A percentile compares a stretch with the other conserved stretches of the same genome.
Conservation (phyloP, 306 rosid species). For the Psophocarpus tetragonolobus region DNA sequence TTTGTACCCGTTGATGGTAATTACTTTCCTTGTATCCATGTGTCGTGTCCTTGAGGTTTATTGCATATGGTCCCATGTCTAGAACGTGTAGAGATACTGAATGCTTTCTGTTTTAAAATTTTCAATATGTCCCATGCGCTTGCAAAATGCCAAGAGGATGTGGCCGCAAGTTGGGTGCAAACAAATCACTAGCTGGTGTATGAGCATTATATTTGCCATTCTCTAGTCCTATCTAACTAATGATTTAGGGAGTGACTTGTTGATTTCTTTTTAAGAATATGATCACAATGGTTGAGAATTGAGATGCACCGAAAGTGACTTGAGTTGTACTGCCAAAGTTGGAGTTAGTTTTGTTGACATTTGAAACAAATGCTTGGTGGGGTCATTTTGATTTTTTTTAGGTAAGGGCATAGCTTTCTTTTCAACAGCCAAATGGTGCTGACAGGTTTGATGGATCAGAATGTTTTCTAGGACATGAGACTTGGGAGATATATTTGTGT, state of each 20-base stretch:
- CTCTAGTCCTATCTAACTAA: conserved; percentile 31
- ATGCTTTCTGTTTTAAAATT: conserved; percentile 32
- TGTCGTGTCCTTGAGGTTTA: conserved; percentile 41
- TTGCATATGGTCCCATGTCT: conserved; percentile 38
- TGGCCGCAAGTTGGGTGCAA: conserved; percentile 25
- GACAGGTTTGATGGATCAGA: conserved; percentile 38
- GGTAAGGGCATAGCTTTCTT: conserved; percentile 34
- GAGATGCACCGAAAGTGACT: conserved; percentile 44
- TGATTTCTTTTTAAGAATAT: conserved; percentile 24
- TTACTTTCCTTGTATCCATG: conserved; percentile 39
- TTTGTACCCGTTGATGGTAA: conserved; percentile 34
- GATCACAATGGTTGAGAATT: conserved; percentile 33
- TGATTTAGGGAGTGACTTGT: conserved; percentile 25
- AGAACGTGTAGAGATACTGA: conserved; percentile 20
- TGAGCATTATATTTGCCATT: conserved; percentile 31
- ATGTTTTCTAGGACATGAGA: conserved; percentile 25
- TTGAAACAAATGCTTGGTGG: conserved; percentile 40
- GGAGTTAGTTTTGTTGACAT: conserved; percentile 39
- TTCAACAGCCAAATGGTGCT: conserved; percentile 36
- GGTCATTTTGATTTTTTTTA: conserved; percentile 38
- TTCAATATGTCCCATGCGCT: conserved; percentile 26
- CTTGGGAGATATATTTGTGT: conserved; percentile 14
- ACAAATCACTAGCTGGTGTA: conserved; percentile 30
- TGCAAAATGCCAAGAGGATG: conserved; percentile 32
- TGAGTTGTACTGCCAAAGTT: conserved; percentile 36